Conservation (phyloP, 164 flowering plant species). For the Aristolochia fimbriata region DNA sequence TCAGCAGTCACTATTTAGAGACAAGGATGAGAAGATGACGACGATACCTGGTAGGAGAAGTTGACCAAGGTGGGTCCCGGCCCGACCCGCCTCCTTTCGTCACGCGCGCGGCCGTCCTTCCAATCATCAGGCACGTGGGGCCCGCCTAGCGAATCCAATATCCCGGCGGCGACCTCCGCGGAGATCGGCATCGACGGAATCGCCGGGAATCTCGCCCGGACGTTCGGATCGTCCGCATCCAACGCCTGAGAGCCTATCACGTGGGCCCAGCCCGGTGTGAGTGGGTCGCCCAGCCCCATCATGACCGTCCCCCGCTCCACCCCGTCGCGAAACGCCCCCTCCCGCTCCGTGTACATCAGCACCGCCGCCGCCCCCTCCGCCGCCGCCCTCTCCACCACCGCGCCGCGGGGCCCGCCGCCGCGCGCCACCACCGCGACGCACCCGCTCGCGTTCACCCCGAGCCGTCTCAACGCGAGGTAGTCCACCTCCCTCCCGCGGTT, state of each 20-base stretch:
- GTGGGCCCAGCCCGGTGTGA: constrained; percentile 82
- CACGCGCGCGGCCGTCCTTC: constrained; percentile 25
- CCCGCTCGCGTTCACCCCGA: constrained; percentile 61
- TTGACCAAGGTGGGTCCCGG: constrained; percentile 63
- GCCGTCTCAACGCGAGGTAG: constrained; percentile 33
- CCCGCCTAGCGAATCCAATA: constrained; percentile 52
- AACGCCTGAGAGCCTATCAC: constrained; percentile 57
- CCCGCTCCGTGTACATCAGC: constrained; percentile 52
- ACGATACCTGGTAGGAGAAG: constrained; percentile 57
- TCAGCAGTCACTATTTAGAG: too few relatives aligned
- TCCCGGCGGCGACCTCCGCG: constrained; percentile 35
- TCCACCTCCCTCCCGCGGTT: constrained; percentile 69
- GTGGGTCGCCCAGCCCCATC: constrained; percentile 84
- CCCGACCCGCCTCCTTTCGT: constrained; percentile 28
- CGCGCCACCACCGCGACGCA: constrained; percentile 52
- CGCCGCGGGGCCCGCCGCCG: constrained; percentile 47
- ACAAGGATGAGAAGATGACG: not conserved
- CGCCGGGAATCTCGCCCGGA: constrained; percentile 41
- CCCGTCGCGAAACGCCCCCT: constrained; percentile 18
- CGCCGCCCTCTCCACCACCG: constrained; percentile 53
- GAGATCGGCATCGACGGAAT: constrained; percentile 87
- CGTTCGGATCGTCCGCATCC: constrained; percentile 34
- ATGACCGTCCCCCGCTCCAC: constrained; percentile 82
- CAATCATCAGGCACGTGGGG: constrained; percentile 40
- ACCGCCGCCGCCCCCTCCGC: constrained; percentile 51